Conservation (phyloP, 441 rosid species). For the Adansonia rubrostipa region DNA sequence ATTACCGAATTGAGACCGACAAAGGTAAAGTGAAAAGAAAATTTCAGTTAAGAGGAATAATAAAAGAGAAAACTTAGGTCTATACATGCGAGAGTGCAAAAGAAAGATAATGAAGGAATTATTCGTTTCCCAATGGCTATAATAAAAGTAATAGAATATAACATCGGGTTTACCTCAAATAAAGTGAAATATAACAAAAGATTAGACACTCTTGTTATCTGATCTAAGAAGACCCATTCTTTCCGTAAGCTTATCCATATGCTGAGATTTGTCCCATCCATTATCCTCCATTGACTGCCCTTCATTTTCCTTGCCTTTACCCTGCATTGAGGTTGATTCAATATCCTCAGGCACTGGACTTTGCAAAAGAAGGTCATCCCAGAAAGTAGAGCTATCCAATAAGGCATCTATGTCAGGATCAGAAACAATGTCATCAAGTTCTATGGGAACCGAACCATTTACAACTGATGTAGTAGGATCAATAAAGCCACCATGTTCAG, state of each 20-base stretch:
- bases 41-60: not conserved
- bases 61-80: not conserved
- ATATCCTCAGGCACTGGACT: conserved; percentile 65
- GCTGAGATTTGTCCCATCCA: conserved; percentile 52
- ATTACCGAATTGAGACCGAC: not conserved
- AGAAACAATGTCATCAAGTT: conserved; percentile 49
- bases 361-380: conserved; percentile 59
- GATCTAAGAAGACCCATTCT: conserved; percentile 82
- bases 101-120: conserved; percentile 21
- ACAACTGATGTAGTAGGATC: conserved; percentile 49
- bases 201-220: conserved; percentile 44
- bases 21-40: not conserved
- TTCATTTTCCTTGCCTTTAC: conserved; percentile 34
- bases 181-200: conserved; percentile 17
- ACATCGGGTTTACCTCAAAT: conserved; percentile 17
- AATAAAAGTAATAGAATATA: conserved; percentile 12
- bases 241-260: conserved; percentile 72
- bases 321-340: conserved; percentile 53
- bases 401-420: conserved; percentile 74
- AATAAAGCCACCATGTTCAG: conserved; percentile 46
- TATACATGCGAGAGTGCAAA: conserved; percentile 20
- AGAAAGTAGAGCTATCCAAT: conserved; percentile 52
- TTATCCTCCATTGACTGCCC: conserved; percentile 39
- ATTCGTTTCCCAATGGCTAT: conserved; percentile 26
- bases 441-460: conserved; percentile 48